A percentile compares a stretch with the other conserved stretches of the same genome.
phyloP scores from a whole-genome alignment of 2,329 filamentous ascomycete genomes.

The Colletotrichum sp. region DNA sequence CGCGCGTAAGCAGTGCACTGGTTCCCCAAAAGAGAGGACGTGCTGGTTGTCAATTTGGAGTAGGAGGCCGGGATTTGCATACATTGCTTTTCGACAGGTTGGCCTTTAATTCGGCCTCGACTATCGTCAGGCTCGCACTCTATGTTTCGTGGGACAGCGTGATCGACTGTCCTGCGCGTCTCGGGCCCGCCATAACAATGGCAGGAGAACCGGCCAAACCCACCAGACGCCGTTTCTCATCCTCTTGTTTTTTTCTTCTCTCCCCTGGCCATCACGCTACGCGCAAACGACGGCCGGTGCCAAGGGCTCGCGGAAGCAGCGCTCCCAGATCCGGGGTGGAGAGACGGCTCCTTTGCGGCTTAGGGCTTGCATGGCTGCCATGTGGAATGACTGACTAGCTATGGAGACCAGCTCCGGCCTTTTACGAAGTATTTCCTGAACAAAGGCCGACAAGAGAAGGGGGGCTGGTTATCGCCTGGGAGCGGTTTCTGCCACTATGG shows the following conservation, averaged over 20 bases:
- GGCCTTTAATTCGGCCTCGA: neutral
- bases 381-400: constrained; percentile 16
- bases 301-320: constrained; percentile 18
- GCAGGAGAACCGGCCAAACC: neutral
- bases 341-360: neutral
- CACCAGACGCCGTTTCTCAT: neutral
- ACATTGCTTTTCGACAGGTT: neutral
- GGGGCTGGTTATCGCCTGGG: neutral
- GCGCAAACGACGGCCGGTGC: constrained; percentile 5
- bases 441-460: neutral
- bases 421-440: neutral
- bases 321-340: constrained; percentile 18
- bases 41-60: neutral
- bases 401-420: neutral
- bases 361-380: constrained; percentile 22
- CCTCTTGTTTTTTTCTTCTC: neutral
- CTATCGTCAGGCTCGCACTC: neutral
- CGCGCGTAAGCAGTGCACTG: neutral
- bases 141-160: neutral
- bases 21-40: neutral
- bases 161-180: neutral
- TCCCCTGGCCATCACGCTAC: neutral
- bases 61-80: neutral
- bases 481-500: neutral
- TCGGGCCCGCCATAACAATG: neutral